Conservation (phyloP, 371 early-diverging fungal genomes). For the Lichtheimia ramosa region DNA sequence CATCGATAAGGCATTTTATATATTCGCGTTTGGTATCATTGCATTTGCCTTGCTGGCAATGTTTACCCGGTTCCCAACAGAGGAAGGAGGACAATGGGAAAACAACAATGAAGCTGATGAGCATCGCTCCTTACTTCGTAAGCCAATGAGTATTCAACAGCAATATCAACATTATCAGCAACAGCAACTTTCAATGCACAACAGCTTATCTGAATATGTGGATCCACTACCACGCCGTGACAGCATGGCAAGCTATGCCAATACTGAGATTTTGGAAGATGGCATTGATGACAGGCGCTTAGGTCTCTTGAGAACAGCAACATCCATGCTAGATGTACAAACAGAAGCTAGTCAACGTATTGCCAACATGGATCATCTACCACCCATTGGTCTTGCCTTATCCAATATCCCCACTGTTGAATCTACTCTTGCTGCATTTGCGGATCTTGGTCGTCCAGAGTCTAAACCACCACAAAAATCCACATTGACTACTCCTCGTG, state of each 20-base stretch:
- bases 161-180: constrained; percentile 2
- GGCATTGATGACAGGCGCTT: constrained; percentile 11
- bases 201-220: constrained; percentile 6
- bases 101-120: constrained; percentile 5
- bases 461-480: constrained; percentile 20
- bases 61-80: constrained; percentile 11
- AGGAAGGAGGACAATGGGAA: neutral
- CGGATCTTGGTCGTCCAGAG: constrained; percentile 20
- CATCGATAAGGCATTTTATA: constrained; percentile 37
- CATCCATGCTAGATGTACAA: constrained; percentile 33
- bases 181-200: constrained; percentile 10
- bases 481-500: constrained; percentile 19
- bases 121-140: constrained; percentile 6
- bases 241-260: constrained; percentile 39
- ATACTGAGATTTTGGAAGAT: constrained; percentile 26
- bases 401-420: constrained; percentile 47
- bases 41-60: constrained; percentile 15
- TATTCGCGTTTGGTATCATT: constrained; percentile 35
- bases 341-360: constrained; percentile 25
- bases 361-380: constrained; percentile 29
- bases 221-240: constrained; percentile 18
- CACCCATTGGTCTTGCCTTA: constrained; percentile 43
- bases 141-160: constrained; percentile 1
- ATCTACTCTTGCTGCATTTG: constrained; percentile 41
- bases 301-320: constrained; percentile 19